Base-by-base conservation (phyloP, 148 eudicot species). In the Persicaria tinctoria region DNA sequence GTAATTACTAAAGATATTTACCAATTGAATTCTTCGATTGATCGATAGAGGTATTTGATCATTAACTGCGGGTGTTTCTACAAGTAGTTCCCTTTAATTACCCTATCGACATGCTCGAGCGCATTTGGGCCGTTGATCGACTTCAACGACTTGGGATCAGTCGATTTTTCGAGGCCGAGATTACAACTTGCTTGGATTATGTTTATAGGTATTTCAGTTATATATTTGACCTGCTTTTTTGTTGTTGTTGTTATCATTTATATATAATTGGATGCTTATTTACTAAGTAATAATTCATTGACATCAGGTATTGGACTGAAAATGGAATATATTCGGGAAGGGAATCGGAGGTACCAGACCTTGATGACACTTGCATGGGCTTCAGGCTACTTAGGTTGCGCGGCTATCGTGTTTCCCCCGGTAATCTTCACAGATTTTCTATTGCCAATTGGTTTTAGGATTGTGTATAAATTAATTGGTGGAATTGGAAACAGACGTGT, bases 281-380 rank as follows among this genome's bases (percentile, higher is more conserved):
- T 20, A 20, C 23, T 20, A 20, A 20, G 23, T 20, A 20, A 20
- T 20, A 20, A 20, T 20, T 20, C 23, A 20, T 20, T 20, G 23
- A 20, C 23, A 20, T 20, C 80, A 92, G 97, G 72, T 77, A 86
- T 80, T 93, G 96, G 96, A 85, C 93, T 11, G 75, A 85, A 20
- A 62, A 80, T 54, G 97, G 97, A 48, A 93, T 93, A 8, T 87
- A 93, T 69, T 90, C 96, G 97, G 96, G 93, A 10, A 90, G 89
- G 80, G 84, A 93, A 55, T 85, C 90, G 11, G 75, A 66, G 4
- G 87, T 93, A 45, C 88, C 87, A 23, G 96, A 90, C 76, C 85
- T 93, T 51, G 97, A 93, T 76, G 97, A 90, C 76, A 90, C 97
- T 0, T 90, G 96, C 18, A 93, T 93, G 97, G 97, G 83, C 5